phyloP scores from a whole-genome alignment of 163 green algal genomes.

The Chlamydomonas reinhardtii region DNA sequence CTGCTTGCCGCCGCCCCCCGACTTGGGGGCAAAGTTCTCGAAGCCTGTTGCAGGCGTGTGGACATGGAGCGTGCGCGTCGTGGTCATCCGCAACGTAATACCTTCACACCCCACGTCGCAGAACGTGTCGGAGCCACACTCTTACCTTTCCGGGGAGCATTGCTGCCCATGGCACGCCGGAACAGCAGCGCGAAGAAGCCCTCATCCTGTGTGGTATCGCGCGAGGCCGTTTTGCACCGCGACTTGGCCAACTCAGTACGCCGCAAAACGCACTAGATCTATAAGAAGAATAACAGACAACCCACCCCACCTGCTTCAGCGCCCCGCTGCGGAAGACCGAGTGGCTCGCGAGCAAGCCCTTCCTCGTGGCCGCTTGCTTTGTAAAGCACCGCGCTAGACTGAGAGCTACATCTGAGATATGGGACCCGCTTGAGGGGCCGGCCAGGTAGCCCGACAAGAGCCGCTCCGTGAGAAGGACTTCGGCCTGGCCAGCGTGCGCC shows the following conservation, averaged over 20 bases:
- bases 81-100: background rate
- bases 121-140: background rate
- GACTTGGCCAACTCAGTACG: background rate
- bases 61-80: background rate
- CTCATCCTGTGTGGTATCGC: conserved; percentile 1
- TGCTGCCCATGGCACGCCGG: conserved; percentile 23
- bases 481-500: background rate
- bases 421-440: background rate
- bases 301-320: background rate
- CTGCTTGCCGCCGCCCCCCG: conserved; percentile 10
- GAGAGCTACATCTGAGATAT: background rate
- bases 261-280: background rate
- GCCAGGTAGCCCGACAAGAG: conserved; percentile 26
- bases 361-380: conserved; percentile 10
- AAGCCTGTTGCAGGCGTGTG: conserved; percentile 33
- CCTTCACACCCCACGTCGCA: background rate
- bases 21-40: conserved; percentile 53
- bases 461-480: conserved; percentile 25
- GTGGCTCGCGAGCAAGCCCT: conserved; percentile 33
- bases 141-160: conserved; percentile 36
- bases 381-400: background rate
- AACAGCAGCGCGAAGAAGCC: conserved; percentile 37
- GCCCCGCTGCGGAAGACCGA: background rate
- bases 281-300: too few relatives aligned
- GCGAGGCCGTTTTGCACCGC: background rate